Conservation (phyloP, 495 filamentous ascomycete species). For the Jackrogersella minutella region DNA sequence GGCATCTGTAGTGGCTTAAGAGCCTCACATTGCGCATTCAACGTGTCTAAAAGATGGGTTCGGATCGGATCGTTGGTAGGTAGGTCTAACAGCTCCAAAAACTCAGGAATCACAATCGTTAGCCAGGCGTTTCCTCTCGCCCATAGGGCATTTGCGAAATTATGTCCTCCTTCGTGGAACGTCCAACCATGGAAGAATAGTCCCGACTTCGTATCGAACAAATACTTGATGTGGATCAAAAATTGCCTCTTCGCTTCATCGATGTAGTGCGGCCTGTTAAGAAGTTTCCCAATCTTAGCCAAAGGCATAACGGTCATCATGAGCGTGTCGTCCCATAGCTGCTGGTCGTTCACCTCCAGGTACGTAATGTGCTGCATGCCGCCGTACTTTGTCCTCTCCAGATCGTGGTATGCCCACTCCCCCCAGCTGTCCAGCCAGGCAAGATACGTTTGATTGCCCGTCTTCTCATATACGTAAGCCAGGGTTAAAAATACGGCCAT, state of each 20-base stretch:
- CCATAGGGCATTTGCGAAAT: conserved; percentile 75
- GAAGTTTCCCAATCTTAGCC: conserved; percentile 74
- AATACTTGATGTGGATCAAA: conserved; percentile 73
- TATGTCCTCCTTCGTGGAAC: conserved; percentile 71
- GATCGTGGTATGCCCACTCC: conserved; percentile 78
- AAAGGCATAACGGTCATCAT: conserved; percentile 84
- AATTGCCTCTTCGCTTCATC: conserved; percentile 77
- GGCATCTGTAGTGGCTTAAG: conserved; percentile 62
- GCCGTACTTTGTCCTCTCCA: conserved; percentile 71
- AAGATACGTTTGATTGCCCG: conserved; percentile 65
- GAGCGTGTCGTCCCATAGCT: conserved; percentile 80
- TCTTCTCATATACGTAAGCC: conserved; percentile 74
- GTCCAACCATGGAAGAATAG: conserved; percentile 81
- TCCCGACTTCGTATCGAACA: conserved; percentile 71
- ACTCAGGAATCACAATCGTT: conserved; percentile 77
- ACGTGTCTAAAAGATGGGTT: conserved; percentile 65
- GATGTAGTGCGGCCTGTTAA: conserved; percentile 71
- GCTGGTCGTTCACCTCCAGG: conserved; percentile 67
- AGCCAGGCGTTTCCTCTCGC: conserved; percentile 72
- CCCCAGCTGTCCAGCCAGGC: conserved; percentile 78
- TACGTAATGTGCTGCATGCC: conserved; percentile 81
- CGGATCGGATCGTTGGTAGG: conserved; percentile 64
- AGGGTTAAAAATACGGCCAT: conserved; percentile 77
- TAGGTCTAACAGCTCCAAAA: conserved; percentile 71
- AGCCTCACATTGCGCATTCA: conserved; percentile 69